Percentiles rank a stretch among this genome's conserved stretches.
Evolutionary conservation across 768 basidiomycete genomes (phyloP).

Genomic region (Lanmaoa rubissima): DNA sequence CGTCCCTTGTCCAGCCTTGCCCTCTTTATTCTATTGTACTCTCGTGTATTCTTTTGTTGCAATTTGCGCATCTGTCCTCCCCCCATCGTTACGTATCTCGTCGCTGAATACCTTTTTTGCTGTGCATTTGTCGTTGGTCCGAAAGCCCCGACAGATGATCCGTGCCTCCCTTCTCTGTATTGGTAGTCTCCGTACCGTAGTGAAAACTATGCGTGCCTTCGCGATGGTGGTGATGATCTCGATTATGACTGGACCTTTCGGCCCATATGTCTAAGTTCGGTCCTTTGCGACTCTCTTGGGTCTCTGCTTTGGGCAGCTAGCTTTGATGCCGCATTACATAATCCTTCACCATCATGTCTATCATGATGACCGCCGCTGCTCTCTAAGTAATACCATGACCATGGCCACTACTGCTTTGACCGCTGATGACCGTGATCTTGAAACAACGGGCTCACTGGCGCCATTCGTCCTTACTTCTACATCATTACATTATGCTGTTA

Average conservation of each 20-base stretch:
- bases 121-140: background rate
- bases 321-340: too few relatives aligned
- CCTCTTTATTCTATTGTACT: background rate
- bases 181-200: background rate
- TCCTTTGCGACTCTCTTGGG: too few relatives aligned
- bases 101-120: background rate
- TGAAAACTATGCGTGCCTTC: background rate
- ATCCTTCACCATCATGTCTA: too few relatives aligned
- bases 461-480: background rate
- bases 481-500: constrained; percentile 3
- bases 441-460: background rate
- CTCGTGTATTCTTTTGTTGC: background rate
- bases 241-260: too few relatives aligned
- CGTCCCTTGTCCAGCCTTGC: background rate
- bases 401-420: too few relatives aligned
- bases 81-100: background rate
- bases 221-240: background rate
- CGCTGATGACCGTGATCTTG: too few relatives aligned
- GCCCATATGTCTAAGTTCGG: too few relatives aligned
- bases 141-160: background rate
- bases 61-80: background rate
- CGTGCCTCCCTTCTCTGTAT: background rate
- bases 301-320: too few relatives aligned
- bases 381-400: too few relatives aligned
- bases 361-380: too few relatives aligned